phyloP scores from a whole-genome alignment of 225 moss, liverwort and hornwort genomes.

The Straminergon stramineum region DNA sequence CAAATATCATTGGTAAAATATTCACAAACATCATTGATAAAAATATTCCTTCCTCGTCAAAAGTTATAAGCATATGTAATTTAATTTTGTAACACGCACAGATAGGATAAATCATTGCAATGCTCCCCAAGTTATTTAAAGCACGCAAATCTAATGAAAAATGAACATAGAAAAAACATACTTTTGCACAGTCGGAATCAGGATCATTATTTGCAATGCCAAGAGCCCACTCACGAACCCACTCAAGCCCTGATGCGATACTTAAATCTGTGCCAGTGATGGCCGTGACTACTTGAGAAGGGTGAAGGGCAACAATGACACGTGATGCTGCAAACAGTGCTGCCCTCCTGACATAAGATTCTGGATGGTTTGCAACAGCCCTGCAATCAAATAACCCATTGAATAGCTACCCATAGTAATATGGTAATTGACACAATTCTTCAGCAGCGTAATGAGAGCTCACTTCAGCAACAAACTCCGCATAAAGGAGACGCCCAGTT shows the following conservation, averaged over 20 bases:
- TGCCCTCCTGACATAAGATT: constrained; percentile 81
- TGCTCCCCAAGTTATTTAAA: neutral
- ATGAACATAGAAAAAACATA: constrained; percentile 13
- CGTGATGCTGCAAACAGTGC: constrained; percentile 77
- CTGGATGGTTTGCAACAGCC: constrained; percentile 63
- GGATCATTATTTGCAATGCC: constrained; percentile 61
- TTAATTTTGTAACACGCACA: neutral
- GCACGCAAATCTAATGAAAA: neutral
- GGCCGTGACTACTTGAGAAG: constrained; percentile 63
- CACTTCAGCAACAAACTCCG: neutral
- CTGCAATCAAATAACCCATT: constrained; percentile 28
- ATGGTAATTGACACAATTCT: neutral
- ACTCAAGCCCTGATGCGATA: constrained; percentile 62
- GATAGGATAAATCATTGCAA: neutral
- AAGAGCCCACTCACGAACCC: constrained; percentile 96
- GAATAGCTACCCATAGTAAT: neutral
- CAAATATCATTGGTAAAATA: neutral
- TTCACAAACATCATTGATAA: neutral
- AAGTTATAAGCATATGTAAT: neutral
- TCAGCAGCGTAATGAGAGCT: neutral
- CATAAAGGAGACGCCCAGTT: neutral
- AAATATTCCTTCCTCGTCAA: neutral
- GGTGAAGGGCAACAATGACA: constrained; percentile 64
- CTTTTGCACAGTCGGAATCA: constrained; percentile 68
- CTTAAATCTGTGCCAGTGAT: constrained; percentile 38